Percentiles rank a stretch among this genome's conserved stretches.
Conservation (phyloP, 306 rosid genomes). For the Cucumis sativus region Cucumber_9930_V3 NC_026660.2:23662001-23662500, state of each 20-base stretch:
- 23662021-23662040: not conserved
- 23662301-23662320: not conserved
- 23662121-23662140: not conserved
- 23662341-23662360: not conserved
- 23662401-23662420: slow-evolving; percentile 4
- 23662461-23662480: slow-evolving; percentile 40
- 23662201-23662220: not conserved
- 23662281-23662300: not conserved
- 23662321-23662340: not conserved
- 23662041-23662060: not conserved
- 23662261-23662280: not conserved
- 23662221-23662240: not conserved
- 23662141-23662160: not conserved
- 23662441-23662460: slow-evolving; percentile 39
- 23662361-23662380: not conserved
- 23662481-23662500: slow-evolving; percentile 39
- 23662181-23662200: not conserved
- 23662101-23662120: not conserved
- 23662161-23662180: not conserved
- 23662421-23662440: slow-evolving; percentile 20
- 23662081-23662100: not conserved
- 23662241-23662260: not conserved
- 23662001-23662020: not conserved
- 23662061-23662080: not conserved
- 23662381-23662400: not conserved